Base-by-base conservation (phyloP, 306 rosid species). In the Erythrophleum fordii region DNA sequence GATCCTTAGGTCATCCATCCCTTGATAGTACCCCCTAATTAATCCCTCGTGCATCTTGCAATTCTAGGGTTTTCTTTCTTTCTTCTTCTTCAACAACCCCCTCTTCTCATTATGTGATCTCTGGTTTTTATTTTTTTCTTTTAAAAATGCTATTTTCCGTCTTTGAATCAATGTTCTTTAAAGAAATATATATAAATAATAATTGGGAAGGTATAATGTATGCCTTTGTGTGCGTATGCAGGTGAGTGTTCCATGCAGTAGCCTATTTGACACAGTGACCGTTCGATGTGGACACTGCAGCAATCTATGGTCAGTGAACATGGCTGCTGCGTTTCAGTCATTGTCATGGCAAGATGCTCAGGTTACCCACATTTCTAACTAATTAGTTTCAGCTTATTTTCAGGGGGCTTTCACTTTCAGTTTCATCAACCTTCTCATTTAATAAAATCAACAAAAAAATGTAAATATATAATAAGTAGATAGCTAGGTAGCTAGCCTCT, bases 221-320 rank as follows among this genome's bases (percentile, higher is more conserved):
- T 58, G 26, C 11, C 11, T 52, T 58, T 16, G 6, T 14, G 1
- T 58, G 35, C 20, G 1, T 74, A 31, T 69, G 84, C 92, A 96
- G 99, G 99, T 96, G 89, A 96, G 99, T 80, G 99, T 96, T 89
- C 99, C 99, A 93, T 96, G 97, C 98, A 90, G 90, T 74, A 93
- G 86, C 86, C 80, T 96, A 59, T 85, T 90, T 75, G 99, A 96
- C 88, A 93, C 92, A 11, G 99, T 96, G 88, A 96, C 99, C 72
- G 98, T 96, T 81, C 93, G 99, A 88, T 96, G 99, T 74, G 99
- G 99, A 22, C 99, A 93, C 92, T 96, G 99, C 90, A 90, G 93
- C 75, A 96, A 96, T 90, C 89, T 96, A n/a, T 96, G 97, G 99
- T 92, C 99, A 77, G 98, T 96, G 76, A 96, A 96, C 85, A 96